phyloP scores from a whole-genome alignment of 2,329 filamentous ascomycete genomes.

The Pseudogymnoascus sp. region DNA sequence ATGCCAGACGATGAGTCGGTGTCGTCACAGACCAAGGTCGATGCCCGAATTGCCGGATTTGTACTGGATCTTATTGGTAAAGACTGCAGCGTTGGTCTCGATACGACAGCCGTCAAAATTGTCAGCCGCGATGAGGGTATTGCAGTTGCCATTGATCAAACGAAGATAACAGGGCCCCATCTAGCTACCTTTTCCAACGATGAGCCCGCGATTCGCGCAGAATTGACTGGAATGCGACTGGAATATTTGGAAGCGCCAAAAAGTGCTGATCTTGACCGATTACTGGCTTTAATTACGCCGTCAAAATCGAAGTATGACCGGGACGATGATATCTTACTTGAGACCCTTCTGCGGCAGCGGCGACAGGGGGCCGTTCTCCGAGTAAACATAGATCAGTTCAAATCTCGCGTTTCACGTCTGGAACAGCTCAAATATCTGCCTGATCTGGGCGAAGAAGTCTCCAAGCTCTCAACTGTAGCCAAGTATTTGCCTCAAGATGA shows the following conservation, averaged over 20 bases:
- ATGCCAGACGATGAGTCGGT: constrained; percentile 25
- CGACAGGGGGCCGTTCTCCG: constrained; percentile 79
- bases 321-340: constrained; percentile 90
- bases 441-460: constrained; percentile 68
- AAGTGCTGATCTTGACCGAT: constrained; percentile 71
- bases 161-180: constrained; percentile 68
- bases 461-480: constrained; percentile 76
- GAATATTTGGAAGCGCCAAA: constrained; percentile 69
- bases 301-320: constrained; percentile 83
- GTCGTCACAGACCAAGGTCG: constrained; percentile 52
- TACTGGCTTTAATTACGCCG: constrained; percentile 82
- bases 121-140: constrained; percentile 68
- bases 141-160: constrained; percentile 66
- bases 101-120: constrained; percentile 76
- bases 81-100: constrained; percentile 65
- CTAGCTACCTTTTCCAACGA: constrained; percentile 41
- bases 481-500: constrained; percentile 97
- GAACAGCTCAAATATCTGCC: constrained; percentile 62
- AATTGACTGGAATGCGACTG: constrained; percentile 60
- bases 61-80: constrained; percentile 71
- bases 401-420: constrained; percentile 55
- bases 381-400: constrained; percentile 57
- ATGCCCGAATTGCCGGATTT: constrained; percentile 70
- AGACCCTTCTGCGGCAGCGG: constrained; percentile 80
- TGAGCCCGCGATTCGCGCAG: constrained; percentile 55